Conservation (phyloP, 2,329 filamentous ascomycete genomes). For the Aureobasidium sp. region DNA sequence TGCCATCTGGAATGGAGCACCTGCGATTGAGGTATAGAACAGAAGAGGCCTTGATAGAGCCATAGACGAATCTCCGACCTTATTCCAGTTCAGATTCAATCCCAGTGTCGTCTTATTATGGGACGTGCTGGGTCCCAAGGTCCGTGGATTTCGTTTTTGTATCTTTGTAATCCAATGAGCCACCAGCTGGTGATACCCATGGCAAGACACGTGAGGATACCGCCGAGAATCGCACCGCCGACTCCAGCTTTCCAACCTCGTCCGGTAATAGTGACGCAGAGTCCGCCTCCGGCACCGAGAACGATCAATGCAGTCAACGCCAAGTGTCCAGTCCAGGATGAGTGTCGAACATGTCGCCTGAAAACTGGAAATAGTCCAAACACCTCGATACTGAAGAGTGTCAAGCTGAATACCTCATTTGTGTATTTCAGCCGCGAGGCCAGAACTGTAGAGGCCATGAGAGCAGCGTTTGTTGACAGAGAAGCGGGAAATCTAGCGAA, state of each 20-base stretch:
- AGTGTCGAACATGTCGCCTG: slow-evolving; percentile 70
- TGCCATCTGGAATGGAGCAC: neutral
- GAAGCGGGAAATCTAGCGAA: slow-evolving; percentile 51
- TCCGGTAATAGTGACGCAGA: slow-evolving; percentile 53
- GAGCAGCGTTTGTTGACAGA: slow-evolving; percentile 86
- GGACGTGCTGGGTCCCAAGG: slow-evolving; percentile 96
- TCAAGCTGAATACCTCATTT: slow-evolving; percentile 88
- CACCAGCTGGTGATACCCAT: slow-evolving; percentile 98
- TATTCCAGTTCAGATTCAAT: slow-evolving; percentile 22
- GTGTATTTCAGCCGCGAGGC: slow-evolving; percentile 83
- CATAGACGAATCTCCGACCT: neutral
- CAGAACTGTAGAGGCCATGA: slow-evolving; percentile 93
- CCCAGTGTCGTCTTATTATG: slow-evolving; percentile 62
- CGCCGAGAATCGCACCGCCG: slow-evolving; percentile 67
- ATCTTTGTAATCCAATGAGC: slow-evolving; percentile 93
- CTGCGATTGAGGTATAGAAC: neutral
- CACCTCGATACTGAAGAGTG: slow-evolving; percentile 92
- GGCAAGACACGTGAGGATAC: slow-evolving; percentile 62
- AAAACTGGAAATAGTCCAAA: slow-evolving; percentile 98
- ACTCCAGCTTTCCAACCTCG: slow-evolving; percentile 50
- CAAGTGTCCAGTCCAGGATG: slow-evolving; percentile 75
- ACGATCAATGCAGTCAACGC: slow-evolving; percentile 68
- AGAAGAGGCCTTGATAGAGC: neutral
- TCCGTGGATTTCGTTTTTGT: slow-evolving; percentile 97
- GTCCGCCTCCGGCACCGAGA: slow-evolving; percentile 67